A percentile compares a stretch with the other conserved stretches of the same genome.
Evolutionary conservation across 164 flowering plant species (phyloP).

Genomic region (Malania oleifera): DNA sequence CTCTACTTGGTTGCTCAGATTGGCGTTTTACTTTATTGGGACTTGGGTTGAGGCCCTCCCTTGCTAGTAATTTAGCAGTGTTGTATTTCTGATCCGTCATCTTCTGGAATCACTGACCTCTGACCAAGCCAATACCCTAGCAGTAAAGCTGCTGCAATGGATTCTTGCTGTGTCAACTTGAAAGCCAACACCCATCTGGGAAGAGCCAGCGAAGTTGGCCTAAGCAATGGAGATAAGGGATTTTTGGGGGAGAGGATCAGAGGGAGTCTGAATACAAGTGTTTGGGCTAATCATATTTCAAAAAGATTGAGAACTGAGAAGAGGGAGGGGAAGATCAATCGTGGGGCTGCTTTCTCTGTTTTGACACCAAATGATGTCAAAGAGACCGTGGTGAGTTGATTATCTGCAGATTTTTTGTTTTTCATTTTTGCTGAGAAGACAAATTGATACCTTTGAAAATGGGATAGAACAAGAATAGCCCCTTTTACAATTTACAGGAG

Average conservation of each 20-base stretch:
- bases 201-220: slow-evolving; percentile 15
- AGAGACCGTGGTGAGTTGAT: slow-evolving; percentile 29
- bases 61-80: neutral
- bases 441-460: neutral
- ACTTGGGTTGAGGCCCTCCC: too few species aligned
- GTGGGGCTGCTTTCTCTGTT: slow-evolving; percentile 37
- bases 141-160: slow-evolving; percentile 15
- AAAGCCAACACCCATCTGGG: slow-evolving; percentile 26
- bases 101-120: neutral
- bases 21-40: slow-evolving; percentile 7
- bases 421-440: neutral
- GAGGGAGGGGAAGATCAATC: slow-evolving; percentile 14
- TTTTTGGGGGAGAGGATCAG: slow-evolving; percentile 46
- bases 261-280: slow-evolving; percentile 25
- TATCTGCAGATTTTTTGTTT: neutral
- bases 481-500: too few species aligned
- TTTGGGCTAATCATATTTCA: slow-evolving; percentile 9
- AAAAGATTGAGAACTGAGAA: slow-evolving; percentile 20
- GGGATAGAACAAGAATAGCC: too few species aligned
- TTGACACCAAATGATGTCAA: slow-evolving; percentile 40
- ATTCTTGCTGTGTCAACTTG: slow-evolving; percentile 32
- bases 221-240: slow-evolving; percentile 21
- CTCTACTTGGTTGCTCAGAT: slow-evolving; percentile 32
- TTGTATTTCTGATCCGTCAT: neutral
- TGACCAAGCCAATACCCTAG: neutral